A percentile compares a stretch with the other conserved stretches of the same genome.
Conservation (phyloP, 495 filamentous ascomycete species). For the Bacidia rubella region DNA sequence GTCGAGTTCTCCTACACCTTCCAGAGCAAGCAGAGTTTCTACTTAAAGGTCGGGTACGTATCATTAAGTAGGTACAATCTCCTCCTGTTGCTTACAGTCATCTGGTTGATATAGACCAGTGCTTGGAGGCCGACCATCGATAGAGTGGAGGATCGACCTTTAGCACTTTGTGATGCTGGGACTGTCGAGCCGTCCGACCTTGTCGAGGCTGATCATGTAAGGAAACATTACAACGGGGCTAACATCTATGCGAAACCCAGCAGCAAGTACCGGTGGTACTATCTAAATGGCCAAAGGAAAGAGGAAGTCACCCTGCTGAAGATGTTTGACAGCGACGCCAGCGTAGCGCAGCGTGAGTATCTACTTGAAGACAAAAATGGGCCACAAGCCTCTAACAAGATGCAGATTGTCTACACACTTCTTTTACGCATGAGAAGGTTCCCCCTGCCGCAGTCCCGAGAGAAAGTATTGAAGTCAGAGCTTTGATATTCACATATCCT, state of each 20-base stretch:
- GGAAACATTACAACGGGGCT: neutral
- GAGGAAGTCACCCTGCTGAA: slow-evolving; percentile 25
- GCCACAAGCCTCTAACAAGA: neutral
- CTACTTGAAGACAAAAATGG: neutral
- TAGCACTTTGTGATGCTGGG: slow-evolving; percentile 24
- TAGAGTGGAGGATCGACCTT: slow-evolving; percentile 21
- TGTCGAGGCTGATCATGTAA: slow-evolving; percentile 19
- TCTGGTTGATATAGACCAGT: slow-evolving; percentile 14
- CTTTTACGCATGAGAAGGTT: slow-evolving; percentile 4
- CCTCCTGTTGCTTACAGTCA: neutral
- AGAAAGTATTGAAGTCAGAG: slow-evolving; percentile 11
- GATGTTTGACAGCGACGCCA: neutral
- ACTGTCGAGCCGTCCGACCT: slow-evolving; percentile 17
- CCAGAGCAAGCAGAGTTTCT: neutral
- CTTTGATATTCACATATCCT: slow-evolving; percentile 8
- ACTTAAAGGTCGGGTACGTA: slow-evolving; percentile 6
- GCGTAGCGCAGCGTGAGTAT: neutral
- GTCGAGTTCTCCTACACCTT: slow-evolving; percentile 4
- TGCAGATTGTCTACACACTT: slow-evolving; percentile 6
- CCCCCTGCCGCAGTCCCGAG: neutral
- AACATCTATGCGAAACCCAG: slow-evolving; percentile 11
- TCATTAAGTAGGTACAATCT: slow-evolving; percentile 3
- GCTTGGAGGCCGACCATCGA: slow-evolving; percentile 22
- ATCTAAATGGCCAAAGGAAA: slow-evolving; percentile 19
- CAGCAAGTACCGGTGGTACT: slow-evolving; percentile 20